Evolutionary conservation across 2,329 filamentous ascomycete genomes (phyloP), one percentile per base, ranked within the genome.

Genomic region (Neonectria magnoliae): DNA sequence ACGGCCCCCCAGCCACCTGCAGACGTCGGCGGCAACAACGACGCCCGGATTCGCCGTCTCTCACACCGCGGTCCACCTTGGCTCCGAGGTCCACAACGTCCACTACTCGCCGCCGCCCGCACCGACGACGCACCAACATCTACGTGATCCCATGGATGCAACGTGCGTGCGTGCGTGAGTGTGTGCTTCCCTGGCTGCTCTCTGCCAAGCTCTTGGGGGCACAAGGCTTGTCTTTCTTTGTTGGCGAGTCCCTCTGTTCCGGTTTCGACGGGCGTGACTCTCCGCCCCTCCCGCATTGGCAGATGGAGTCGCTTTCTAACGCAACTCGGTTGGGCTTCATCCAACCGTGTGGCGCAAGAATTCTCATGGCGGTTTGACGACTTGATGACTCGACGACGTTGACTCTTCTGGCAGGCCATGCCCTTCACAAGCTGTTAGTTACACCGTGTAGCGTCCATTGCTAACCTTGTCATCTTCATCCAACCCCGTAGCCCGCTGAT

Each of bases 11-110:
- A 77, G 77, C 76, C 77, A 76, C 72, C 71, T 80, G 78, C 80
- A 82, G 75, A 68, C 70, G 66, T 75, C 77, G 82, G 83, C 83
- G 83, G 83, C 78, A 84, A 84, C 73, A 75, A 71, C 69, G 60
- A 70, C 66, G 31, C 62, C 67, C 53, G 71, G 75, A 77, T 78
- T 78, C 75, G 76, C 71, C 52, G 65, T 52, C 54, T 60, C 48
- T 53, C 57, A 25, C 33, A 38, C 38, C 41, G 41, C 20, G 57
- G 52, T 59, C 64, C 61, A 65, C 60, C 58, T 45, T 59, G 31
- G 10, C 29, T 51, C 48, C 9, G 8, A 18, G 38, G n/a, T n/a
- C 38, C 38, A 42, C 38, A 36, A n/a, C 29, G 45, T 16, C 60
- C 38, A 45, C 45, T 52, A 45, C 45, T 52, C 45, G 52, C n/a